These are phyloP conservation scores for Hanseniaspora vineae DNA, from an alignment of 805 yeast species.

Conservation along the genomic window DNA sequence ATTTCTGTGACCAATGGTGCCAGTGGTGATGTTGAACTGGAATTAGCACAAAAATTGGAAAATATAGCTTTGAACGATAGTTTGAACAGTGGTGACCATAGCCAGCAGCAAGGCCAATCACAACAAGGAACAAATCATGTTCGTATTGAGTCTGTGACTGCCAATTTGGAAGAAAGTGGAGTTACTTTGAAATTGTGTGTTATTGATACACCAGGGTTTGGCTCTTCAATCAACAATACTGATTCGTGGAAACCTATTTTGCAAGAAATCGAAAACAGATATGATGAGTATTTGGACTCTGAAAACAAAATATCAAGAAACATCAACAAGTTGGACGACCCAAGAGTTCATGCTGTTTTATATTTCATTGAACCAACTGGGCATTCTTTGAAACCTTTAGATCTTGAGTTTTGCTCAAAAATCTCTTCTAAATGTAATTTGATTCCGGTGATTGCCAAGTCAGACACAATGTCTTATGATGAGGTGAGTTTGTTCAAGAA, in stretches of 20 bases:
- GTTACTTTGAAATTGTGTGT: constrained; percentile 76
- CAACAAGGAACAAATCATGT: constrained; percentile 26
- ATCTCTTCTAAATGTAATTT: constrained; percentile 85
- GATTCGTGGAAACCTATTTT: constrained; percentile 84
- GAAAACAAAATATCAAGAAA: constrained; percentile 77
- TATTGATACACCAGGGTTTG: constrained; percentile 88
- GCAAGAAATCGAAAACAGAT: constrained; percentile 76
- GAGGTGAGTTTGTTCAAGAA: constrained; percentile 68
- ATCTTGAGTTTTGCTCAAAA: constrained; percentile 75
- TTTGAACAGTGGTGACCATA: not conserved
- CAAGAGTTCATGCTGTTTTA: constrained; percentile 83
- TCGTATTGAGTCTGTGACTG: constrained; percentile 43
- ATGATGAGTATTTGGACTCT: constrained; percentile 76
- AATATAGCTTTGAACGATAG: constrained; percentile 2
- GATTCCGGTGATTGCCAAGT: constrained; percentile 89
- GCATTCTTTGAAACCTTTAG: constrained; percentile 80
- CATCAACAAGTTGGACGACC: constrained; percentile 41
- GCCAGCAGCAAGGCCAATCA: not conserved
- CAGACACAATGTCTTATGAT: constrained; percentile 83
- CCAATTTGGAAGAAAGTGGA: constrained; percentile 85
- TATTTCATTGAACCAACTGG: constrained; percentile 97
- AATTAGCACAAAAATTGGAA: constrained; percentile 18
- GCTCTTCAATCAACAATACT: constrained; percentile 72
- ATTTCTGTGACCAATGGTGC: constrained; percentile 18
- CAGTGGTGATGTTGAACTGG: not conserved